phyloP scores from a whole-genome alignment of 2,329 filamentous ascomycete species.

The Coleophoma crateriformis region DNA sequence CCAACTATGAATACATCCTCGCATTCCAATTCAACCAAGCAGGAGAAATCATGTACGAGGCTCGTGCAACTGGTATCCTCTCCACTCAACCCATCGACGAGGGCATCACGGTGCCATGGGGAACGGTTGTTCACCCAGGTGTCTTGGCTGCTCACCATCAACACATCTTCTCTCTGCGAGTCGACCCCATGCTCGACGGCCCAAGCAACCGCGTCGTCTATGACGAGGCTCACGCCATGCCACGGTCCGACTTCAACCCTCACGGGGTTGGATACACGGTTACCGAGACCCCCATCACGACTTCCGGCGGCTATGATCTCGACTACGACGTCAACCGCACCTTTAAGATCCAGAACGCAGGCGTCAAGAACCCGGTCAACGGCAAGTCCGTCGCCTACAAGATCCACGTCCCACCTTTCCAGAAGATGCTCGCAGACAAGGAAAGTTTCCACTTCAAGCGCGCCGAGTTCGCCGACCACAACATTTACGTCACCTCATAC shows the following conservation, averaged over 20 bases:
- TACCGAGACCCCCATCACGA: conserved; percentile 38
- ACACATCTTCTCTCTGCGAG: conserved; percentile 66
- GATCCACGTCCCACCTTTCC: conserved; percentile 48
- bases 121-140: conserved; percentile 63
- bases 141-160: conserved; percentile 68
- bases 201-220: conserved; percentile 49
- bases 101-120: conserved; percentile 57
- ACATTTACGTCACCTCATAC: conserved; percentile 50
- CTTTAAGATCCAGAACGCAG: conserved; percentile 53
- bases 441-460: conserved; percentile 41
- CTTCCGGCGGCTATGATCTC: conserved; percentile 41
- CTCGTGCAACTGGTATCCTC: conserved; percentile 63
- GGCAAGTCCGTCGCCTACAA: conserved; percentile 50
- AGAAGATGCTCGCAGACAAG: conserved; percentile 47
- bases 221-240: conserved; percentile 55
- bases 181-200: conserved; percentile 58
- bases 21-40: conserved; percentile 69
- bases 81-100: conserved; percentile 64
- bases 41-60: conserved; percentile 61
- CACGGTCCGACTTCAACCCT: conserved; percentile 46
- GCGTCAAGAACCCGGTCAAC: conserved; percentile 45
- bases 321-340: conserved; percentile 40
- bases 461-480: conserved; percentile 48
- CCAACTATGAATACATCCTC: conserved; percentile 71
- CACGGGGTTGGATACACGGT: conserved; percentile 45